phyloP scores from a whole-genome alignment of 208 protist species.

The Trypanosomatidae sp. region DNA sequence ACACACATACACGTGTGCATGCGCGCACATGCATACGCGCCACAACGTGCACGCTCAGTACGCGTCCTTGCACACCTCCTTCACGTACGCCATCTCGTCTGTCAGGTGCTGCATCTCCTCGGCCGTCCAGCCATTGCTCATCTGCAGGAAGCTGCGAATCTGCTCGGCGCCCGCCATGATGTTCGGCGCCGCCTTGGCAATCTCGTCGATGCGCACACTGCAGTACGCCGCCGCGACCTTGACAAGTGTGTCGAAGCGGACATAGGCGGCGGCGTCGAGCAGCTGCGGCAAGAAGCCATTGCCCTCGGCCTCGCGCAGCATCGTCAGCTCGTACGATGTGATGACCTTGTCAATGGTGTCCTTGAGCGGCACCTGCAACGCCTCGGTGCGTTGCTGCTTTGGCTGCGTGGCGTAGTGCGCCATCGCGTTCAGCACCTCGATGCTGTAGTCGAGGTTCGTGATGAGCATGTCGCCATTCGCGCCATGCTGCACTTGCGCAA shows the following conservation, averaged over 20 bases:
- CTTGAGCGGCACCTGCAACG: conserved; percentile 14
- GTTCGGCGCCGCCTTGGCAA: conserved; percentile 23
- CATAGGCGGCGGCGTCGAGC: conserved; percentile 25
- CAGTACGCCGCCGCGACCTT: conserved; percentile 39
- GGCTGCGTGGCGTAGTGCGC: background rate
- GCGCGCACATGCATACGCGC: background rate
- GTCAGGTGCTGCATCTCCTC: conserved; percentile 49
- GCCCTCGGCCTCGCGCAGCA: conserved; percentile 19
- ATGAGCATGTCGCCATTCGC: too few relatives aligned
- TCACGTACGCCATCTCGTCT: conserved; percentile 61
- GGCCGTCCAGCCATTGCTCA: conserved; percentile 63
- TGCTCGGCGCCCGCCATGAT: conserved; percentile 61
- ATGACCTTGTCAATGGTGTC: conserved; percentile 18
- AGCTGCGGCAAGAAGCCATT: conserved; percentile 21
- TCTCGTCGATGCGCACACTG: conserved; percentile 36
- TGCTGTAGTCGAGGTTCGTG: background rate
- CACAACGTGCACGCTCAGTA: conserved; percentile 12
- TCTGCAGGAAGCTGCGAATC: conserved; percentile 32
- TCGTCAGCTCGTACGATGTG: conserved; percentile 18
- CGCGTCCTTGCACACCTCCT: conserved; percentile 30
- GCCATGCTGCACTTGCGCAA: too few relatives aligned
- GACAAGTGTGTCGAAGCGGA: conserved; percentile 27
- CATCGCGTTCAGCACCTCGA: background rate
- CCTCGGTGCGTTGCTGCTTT: conserved; percentile 1
- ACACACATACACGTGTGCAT: background rate